These are phyloP conservation scores for Komagataella pastoris DNA, from an alignment of 805 yeast species.

Conservation along the genomic window DNA sequence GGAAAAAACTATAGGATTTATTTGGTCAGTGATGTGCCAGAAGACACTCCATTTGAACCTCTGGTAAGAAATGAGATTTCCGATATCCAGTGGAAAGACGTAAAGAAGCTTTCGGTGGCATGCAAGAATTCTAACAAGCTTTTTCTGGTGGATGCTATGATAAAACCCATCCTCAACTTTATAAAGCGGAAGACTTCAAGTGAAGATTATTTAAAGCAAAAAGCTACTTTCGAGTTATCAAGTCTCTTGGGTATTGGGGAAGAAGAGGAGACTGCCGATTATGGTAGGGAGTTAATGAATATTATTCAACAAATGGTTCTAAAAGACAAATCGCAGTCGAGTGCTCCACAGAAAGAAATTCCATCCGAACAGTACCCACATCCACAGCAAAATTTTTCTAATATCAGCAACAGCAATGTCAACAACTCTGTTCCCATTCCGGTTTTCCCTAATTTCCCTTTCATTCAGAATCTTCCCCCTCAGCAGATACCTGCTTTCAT, in stretches of 20 bases:
- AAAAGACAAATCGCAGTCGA: conserved; percentile 12
- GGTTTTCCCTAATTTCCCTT: conserved; percentile 3
- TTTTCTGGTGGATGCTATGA: conserved; percentile 33
- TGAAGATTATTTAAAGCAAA: conserved; percentile 46
- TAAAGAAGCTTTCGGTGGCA: conserved; percentile 27
- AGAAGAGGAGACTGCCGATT: conserved; percentile 30
- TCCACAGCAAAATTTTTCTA: conserved; percentile 1
- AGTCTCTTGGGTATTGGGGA: conserved; percentile 43
- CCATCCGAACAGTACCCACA: conserved; percentile 1
- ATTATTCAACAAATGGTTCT: conserved; percentile 36
- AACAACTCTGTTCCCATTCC: conserved; percentile 1
- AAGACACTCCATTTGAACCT: conserved; percentile 63
- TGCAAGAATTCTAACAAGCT: conserved; percentile 18
- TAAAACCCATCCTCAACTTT: conserved; percentile 41
- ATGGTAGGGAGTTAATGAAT: conserved; percentile 66
- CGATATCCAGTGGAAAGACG: conserved; percentile 66
- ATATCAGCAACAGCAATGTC: conserved; percentile 4
- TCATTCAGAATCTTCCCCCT: conserved; percentile 2
- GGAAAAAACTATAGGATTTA: conserved; percentile 84
- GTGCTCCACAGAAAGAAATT: conserved; percentile 1
- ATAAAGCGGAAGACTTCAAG: conserved; percentile 30
- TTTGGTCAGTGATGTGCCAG: conserved; percentile 67
- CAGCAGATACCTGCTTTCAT: neutral
- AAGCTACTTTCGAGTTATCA: conserved; percentile 57
- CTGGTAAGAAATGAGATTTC: conserved; percentile 80